Conservation (phyloP, 305 asterid genomes). For the Fraxinus angustifolia region DNA sequence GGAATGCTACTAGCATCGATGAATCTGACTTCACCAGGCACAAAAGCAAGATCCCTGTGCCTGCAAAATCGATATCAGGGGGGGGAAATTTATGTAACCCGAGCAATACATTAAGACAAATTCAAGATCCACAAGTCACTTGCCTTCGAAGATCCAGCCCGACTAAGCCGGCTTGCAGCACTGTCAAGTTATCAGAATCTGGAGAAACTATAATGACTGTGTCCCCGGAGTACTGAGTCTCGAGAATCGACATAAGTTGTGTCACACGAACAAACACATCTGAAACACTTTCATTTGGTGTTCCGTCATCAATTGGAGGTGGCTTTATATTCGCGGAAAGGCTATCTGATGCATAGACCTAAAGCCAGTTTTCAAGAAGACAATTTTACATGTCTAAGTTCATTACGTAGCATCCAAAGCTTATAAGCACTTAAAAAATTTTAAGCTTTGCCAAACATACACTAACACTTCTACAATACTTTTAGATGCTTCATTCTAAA, state of each 20-base stretch:
- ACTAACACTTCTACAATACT: neutral
- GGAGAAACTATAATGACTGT: slow-evolving; percentile 83
- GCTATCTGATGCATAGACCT: slow-evolving; percentile 78
- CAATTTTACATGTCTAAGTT: neutral
- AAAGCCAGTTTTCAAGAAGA: slow-evolving; percentile 10
- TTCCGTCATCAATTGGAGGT: slow-evolving; percentile 81
- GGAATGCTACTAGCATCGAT: slow-evolving; percentile 70
- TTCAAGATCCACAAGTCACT: slow-evolving; percentile 18
- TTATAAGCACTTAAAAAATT: neutral
- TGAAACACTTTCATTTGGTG: slow-evolving; percentile 83
- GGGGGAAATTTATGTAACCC: neutral
- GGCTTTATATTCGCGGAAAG: slow-evolving; percentile 72
- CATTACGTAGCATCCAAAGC: neutral
- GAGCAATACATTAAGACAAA: neutral
- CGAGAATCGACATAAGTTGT: slow-evolving; percentile 90
- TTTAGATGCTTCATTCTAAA: neutral
- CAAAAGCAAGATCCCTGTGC: slow-evolving; percentile 67
- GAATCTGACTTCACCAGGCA: slow-evolving; percentile 76
- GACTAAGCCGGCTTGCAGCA: slow-evolving; percentile 76
- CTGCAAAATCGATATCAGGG: slow-evolving; percentile 32
- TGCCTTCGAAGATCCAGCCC: slow-evolving; percentile 85
- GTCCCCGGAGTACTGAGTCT: slow-evolving; percentile 77
- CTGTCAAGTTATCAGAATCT: slow-evolving; percentile 75
- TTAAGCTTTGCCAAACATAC: neutral
- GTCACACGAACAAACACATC: slow-evolving; percentile 93